Base-by-base conservation (phyloP, 179 eudicot genomes). In the Carnegiea gigantea region DNA sequence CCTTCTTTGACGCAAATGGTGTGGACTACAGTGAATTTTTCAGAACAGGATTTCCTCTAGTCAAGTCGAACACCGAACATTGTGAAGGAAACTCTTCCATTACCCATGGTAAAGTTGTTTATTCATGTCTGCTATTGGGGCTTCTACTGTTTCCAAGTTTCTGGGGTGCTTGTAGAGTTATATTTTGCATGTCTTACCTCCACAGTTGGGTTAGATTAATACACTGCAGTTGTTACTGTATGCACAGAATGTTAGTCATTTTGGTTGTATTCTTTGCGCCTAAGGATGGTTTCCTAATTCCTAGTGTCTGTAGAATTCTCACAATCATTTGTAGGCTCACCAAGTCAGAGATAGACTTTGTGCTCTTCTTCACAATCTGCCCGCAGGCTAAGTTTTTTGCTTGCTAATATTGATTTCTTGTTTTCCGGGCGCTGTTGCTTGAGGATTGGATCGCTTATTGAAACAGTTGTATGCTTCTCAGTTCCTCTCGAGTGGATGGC, bases 51-150 rank as follows among this genome's bases (percentile, higher is more conserved):
- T 5, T 40, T 40, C 44, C 44, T 40, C 9, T 7, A 5, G 9
- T 40, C 44, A 40, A 7, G 44, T 0, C 23, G 54, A 59, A 40
- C 44, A 49, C 30, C 6, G 86, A 80, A 46, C 78, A 75, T 80
- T 43, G 64, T 44, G 81, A 73, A 72, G 65, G 38, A 24, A 76
- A 78, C 77, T 40, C 82, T 73, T 74, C 60, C 72, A 51, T 67
- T 74, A 67, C 53, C 71, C 17, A 14, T 78, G 84, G 82, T 84
- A 73, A 81, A 78, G 68, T 78, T 85, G 82, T 75, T 81, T 77
- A 81, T 81, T 77, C 75, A 73, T 70, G 81, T 71, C 77, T 80
- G 77, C 73, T 21, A 38, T 51, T 20, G 60, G 28, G 80, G 43
- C 28, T 62, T 81, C 49, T 77, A 75, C 14, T 70, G 53, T 77